phyloP scores from a whole-genome alignment of 495 filamentous ascomycete species.

The Podospora didyma region DNA sequence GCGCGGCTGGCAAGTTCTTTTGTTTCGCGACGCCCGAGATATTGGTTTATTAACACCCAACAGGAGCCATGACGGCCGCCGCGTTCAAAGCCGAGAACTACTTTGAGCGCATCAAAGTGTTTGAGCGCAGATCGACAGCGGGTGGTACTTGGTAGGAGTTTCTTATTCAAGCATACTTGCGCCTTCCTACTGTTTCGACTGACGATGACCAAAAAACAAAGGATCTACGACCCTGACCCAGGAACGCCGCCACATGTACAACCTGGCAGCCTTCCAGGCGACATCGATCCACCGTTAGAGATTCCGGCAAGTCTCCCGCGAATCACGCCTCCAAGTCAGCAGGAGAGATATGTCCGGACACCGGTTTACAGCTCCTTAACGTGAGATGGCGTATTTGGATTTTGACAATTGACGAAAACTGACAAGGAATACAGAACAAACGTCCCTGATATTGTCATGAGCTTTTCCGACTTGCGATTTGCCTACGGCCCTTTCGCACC shows the following conservation, averaged over 20 bases:
- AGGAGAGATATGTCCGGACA: conserved; percentile 41
- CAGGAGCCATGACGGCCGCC: conserved; percentile 42
- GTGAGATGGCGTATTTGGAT: conserved; percentile 20
- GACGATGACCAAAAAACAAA: conserved; percentile 14
- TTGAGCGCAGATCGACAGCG: conserved; percentile 42
- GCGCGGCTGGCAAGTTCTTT: conserved; percentile 39
- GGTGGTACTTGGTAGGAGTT: conserved; percentile 45
- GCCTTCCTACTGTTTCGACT: not conserved
- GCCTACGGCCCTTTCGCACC: conserved; percentile 49
- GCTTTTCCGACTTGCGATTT: conserved; percentile 44
- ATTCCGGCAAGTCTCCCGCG: conserved; percentile 37
- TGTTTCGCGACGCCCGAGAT: not conserved
- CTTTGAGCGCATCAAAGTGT: conserved; percentile 46
- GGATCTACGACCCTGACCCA: conserved; percentile 45
- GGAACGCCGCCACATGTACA: conserved; percentile 20
- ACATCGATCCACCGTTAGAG: conserved; percentile 38
- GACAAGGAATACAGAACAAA: conserved; percentile 35
- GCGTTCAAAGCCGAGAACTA: conserved; percentile 45
- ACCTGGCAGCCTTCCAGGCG: conserved; percentile 37
- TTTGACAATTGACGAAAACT: not conserved
- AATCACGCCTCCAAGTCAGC: conserved; percentile 31
- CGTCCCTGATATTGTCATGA: conserved; percentile 49
- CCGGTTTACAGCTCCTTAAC: conserved; percentile 45
- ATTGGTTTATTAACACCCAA: not conserved
- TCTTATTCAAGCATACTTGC: not conserved